phyloP scores from a whole-genome alignment of 2,329 filamentous ascomycete species.

The Penicillium olsonii region DNA sequence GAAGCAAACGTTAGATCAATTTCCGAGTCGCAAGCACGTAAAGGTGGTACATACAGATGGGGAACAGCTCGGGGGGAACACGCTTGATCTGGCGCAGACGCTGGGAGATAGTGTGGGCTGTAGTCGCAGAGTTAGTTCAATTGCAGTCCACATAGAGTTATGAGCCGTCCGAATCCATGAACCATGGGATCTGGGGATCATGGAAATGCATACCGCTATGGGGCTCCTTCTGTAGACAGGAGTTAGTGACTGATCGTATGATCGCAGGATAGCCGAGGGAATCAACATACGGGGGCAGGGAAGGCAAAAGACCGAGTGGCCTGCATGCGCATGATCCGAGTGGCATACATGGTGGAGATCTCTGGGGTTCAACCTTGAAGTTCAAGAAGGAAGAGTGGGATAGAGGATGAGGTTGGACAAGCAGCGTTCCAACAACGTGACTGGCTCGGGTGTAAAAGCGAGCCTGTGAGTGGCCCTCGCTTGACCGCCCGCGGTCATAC shows the following conservation, averaged over 20 bases:
- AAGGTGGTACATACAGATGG: constrained; percentile 70
- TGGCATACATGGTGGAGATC: constrained; percentile 63
- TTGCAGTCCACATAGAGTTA: background rate
- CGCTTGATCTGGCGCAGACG: constrained; percentile 85
- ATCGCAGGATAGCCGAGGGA: constrained; percentile 11
- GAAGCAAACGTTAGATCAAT: constrained; percentile 27
- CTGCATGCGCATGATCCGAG: constrained; percentile 66
- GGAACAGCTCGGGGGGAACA: constrained; percentile 91
- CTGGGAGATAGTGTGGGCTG: constrained; percentile 96
- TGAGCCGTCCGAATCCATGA: constrained; percentile 5
- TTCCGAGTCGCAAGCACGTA: constrained; percentile 2
- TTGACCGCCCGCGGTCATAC: constrained; percentile 41
- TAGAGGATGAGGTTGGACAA: constrained; percentile 21
- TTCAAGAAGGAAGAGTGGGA: constrained; percentile 18
- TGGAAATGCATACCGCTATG: constrained; percentile 57
- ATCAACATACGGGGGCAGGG: constrained; percentile 68
- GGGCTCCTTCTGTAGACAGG: constrained; percentile 58
- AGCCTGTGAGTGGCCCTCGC: constrained; percentile 37
- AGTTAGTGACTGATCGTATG: constrained; percentile 43
- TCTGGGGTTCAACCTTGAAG: constrained; percentile 9
- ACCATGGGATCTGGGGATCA: constrained; percentile 6
- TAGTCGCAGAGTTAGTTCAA: constrained; percentile 28
- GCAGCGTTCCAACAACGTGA: constrained; percentile 25
- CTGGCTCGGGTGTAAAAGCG: constrained; percentile 39
- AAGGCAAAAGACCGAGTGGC: constrained; percentile 48